Base-by-base conservation (phyloP, 2,329 filamentous ascomycete genomes). In the Clarireedia hainanense region DNA sequence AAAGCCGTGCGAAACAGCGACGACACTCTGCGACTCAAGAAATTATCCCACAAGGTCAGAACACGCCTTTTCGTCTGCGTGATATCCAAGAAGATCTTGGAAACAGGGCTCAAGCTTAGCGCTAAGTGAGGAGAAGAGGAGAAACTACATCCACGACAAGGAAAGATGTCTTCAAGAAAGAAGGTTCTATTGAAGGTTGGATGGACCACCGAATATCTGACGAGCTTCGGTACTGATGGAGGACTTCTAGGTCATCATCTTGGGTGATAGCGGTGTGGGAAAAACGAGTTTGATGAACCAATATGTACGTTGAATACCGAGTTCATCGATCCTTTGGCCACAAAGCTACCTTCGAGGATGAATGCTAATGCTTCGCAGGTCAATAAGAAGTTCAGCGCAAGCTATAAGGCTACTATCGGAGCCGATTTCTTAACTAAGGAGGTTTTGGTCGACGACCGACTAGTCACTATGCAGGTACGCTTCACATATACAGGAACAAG, bases 281-380 rank as follows among this genome's bases (percentile, higher is more conserved):
- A 99, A 99, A 82, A 99, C 94, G 60, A 96, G 91, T 75, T 85
- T 99, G 83, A 99, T 99, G 94, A 99, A 99, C 78, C 94, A 99
- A 97, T 99, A 97, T 89, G 94, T 97, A 84, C 73, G 88, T 67
- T 56, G 48, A 56, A 61, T 46, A 47, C 23, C 47, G n/a, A 40
- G 20, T 34, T 17, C 17, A 7, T 24, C 34, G n/a, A 24, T 37
- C 23, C 24, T 47, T 47, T 15, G 43, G 15, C 24, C 14, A 17
- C 37, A 26, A 37, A 27, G 20, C 42, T 49, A 23, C 15, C 27
- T 17, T n/a, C n/a, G 30, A 14, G 40, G 7, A 17, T 15, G 30
- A 23, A 37, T 27, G 60, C 61, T 66, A 55, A 66, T 60, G 49
- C 43, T 36, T 57, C 53, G 47, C 57, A 97, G 92, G 92, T 99